phyloP scores from a whole-genome alignment of 805 yeast species.

The Suhomyces tanzawaensis region DNA sequence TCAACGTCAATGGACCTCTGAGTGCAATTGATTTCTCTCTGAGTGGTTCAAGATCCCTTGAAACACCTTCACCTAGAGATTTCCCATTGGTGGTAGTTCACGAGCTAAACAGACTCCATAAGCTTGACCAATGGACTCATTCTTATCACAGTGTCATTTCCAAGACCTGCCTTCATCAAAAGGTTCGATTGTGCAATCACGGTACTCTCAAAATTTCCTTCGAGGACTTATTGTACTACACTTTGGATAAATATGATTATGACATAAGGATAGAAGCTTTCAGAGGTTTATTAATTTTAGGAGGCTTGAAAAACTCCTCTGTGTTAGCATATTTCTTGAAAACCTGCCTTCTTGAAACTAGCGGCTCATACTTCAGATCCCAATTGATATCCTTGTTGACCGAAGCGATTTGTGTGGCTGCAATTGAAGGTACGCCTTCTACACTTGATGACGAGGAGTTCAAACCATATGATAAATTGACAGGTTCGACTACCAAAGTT shows the following conservation, averaged over 20 bases:
- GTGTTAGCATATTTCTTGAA: slow-evolving; percentile 63
- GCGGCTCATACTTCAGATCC: slow-evolving; percentile 49
- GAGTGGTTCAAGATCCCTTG: neutral
- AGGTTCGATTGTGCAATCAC: slow-evolving; percentile 53
- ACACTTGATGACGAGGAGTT: slow-evolving; percentile 67
- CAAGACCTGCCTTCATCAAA: slow-evolving; percentile 54
- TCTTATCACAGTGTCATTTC: slow-evolving; percentile 61
- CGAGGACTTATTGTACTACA: slow-evolving; percentile 53
- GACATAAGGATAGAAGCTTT: slow-evolving; percentile 68
- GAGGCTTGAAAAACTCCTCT: slow-evolving; percentile 68
- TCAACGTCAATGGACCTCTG: neutral
- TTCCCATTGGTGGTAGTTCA: slow-evolving; percentile 37
- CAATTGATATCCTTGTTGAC: slow-evolving; percentile 48
- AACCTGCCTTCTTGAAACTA: slow-evolving; percentile 51
- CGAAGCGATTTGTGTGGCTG: slow-evolving; percentile 61
- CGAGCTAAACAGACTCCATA: slow-evolving; percentile 71
- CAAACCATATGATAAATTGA: slow-evolving; percentile 30
- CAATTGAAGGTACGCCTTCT: slow-evolving; percentile 58
- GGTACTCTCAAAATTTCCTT: slow-evolving; percentile 54
- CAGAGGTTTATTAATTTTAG: slow-evolving; percentile 64
- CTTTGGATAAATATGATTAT: slow-evolving; percentile 44
- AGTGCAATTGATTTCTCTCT: neutral
- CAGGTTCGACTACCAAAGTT: slow-evolving; percentile 19
- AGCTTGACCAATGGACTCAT: slow-evolving; percentile 85
- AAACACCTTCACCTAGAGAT: slow-evolving; percentile 2